phyloP scores from a whole-genome alignment of 108 stramenopile genomes.

The Schizochytrium sp. region DNA sequence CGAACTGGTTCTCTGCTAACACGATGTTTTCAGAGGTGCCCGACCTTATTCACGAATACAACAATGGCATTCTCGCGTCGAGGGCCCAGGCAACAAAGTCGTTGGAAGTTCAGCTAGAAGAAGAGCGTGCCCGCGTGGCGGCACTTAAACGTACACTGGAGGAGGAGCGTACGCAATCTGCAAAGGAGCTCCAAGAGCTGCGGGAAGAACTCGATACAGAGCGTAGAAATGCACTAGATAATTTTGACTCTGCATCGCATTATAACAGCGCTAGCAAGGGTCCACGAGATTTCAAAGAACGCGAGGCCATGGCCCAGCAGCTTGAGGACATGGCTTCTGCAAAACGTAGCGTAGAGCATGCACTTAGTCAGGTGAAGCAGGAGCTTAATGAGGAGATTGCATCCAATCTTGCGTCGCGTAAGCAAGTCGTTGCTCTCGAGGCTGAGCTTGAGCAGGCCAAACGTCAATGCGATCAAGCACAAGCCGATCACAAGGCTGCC shows the following conservation, averaged over 20 bases:
- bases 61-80: conserved; percentile 29
- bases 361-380: conserved; percentile 24
- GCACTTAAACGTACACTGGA: conserved; percentile 16
- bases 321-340: conserved; percentile 44
- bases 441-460: conserved; percentile 4
- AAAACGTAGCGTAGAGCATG: conserved; percentile 15
- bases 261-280: too few species aligned
- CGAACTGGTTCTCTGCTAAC: conserved; percentile 30
- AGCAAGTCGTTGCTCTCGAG: conserved; percentile 40
- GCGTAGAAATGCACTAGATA: neutral
- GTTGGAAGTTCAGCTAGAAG: conserved; percentile 34
- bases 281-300: neutral
- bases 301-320: neutral
- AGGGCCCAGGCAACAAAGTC: conserved; percentile 27
- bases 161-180: conserved; percentile 6
- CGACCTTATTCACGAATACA: conserved; percentile 52
- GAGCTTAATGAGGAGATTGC: conserved; percentile 53
- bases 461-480: conserved; percentile 8
- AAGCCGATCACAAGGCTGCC: neutral
- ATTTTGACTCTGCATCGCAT: neutral
- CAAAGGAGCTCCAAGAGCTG: neutral
- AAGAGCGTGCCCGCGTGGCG: conserved; percentile 36
- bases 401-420: conserved; percentile 36
- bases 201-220: neutral
- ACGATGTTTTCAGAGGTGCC: conserved; percentile 2